phyloP scores from a whole-genome alignment of 805 yeast species.

The Kockiozyma suomiensis region DNA sequence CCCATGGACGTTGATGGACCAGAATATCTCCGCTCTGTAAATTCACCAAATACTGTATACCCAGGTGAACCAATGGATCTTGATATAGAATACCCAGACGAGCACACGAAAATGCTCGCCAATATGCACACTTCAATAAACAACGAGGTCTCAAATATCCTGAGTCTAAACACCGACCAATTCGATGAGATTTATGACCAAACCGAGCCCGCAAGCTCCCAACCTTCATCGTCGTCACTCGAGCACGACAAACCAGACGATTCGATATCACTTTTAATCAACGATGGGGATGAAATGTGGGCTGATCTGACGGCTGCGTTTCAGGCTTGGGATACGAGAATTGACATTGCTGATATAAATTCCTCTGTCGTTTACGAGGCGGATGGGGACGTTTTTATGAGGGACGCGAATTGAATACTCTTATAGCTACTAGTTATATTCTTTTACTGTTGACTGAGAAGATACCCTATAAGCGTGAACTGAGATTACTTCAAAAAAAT shows the following conservation, averaged over 20 bases:
- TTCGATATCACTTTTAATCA: not conserved
- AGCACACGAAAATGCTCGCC: not conserved
- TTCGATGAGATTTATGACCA: not conserved
- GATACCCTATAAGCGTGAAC: too few species aligned
- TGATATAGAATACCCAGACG: constrained; percentile 1
- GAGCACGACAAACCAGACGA: too few species aligned
- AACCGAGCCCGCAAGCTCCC: too few species aligned
- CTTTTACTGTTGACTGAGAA: not conserved
- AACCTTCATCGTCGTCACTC: too few species aligned
- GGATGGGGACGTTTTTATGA: constrained; percentile 3
- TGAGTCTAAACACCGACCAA: not conserved
- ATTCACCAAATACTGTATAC: not conserved
- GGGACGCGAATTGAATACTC: not conserved
- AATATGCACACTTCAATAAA: not conserved
- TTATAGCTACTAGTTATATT: not conserved
- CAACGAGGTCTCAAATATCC: not conserved
- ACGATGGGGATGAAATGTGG: constrained; percentile 1
- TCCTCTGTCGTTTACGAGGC: not conserved
- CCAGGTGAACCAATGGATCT: not conserved
- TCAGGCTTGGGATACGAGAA: not conserved
- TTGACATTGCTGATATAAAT: not conserved
- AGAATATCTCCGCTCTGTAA: not conserved
- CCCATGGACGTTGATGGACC: not conserved
- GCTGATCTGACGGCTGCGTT: constrained; percentile 1
- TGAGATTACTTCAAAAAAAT: too few species aligned